Evolutionary conservation across 345 rosid genomes (phyloP).

Genomic region (Moricandia arvensis): DNA sequence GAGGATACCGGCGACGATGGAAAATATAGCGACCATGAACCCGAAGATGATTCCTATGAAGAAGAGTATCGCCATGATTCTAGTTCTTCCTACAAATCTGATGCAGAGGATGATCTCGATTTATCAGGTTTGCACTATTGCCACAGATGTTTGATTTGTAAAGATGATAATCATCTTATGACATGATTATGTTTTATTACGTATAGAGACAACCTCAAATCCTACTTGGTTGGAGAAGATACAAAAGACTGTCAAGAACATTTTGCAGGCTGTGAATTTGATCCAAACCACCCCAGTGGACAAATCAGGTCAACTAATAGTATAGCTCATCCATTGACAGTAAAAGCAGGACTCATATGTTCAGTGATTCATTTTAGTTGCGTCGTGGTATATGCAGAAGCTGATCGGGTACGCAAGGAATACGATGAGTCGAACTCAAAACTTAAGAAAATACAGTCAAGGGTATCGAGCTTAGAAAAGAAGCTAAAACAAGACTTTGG

Average conservation of each 20-base stretch:
- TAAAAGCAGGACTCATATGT: neutral
- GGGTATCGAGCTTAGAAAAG: slow-evolving; percentile 71
- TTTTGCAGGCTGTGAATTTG: slow-evolving; percentile 71
- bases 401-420: slow-evolving; percentile 73
- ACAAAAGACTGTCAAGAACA: slow-evolving; percentile 53
- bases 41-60: slow-evolving; percentile 56
- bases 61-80: slow-evolving; percentile 55
- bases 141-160: neutral
- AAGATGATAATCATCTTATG: neutral
- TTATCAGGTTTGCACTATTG: slow-evolving; percentile 52
- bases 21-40: slow-evolving; percentile 54
- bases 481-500: slow-evolving; percentile 90
- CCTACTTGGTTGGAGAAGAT: slow-evolving; percentile 87
- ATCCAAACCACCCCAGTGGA: slow-evolving; percentile 75
- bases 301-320: slow-evolving; percentile 55
- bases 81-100: slow-evolving; percentile 53
- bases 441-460: slow-evolving; percentile 78
- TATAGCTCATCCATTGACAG: neutral
- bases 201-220: slow-evolving; percentile 49
- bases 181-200: slow-evolving; percentile 6
- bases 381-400: slow-evolving; percentile 52
- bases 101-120: slow-evolving; percentile 51
- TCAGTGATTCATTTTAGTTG: slow-evolving; percentile 19
- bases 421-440: slow-evolving; percentile 72
- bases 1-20: slow-evolving; percentile 51